Evolutionary conservation across 805 yeast species (phyloP), one percentile per base, ranked within the genome.

Genomic region (Teunomyces cretensis): DNA sequence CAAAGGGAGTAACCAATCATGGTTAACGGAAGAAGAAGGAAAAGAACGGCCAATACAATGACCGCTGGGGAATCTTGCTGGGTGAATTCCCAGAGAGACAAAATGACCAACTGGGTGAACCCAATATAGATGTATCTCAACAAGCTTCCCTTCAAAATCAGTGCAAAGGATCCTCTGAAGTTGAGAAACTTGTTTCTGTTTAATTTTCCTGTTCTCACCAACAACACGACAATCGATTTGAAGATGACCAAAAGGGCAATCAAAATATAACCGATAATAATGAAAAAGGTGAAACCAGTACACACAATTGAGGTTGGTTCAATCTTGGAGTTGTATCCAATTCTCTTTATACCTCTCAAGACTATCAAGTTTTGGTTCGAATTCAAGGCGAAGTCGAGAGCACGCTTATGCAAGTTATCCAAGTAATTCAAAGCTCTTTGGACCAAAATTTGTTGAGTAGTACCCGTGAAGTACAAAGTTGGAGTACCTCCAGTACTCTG

Each of bases 401-500:
- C 51, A 40, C 75, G 57, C 49, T 59, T 61, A 39, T 60, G 65
- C 37, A 68, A 43, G 30, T 50, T 52, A 6, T 49, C 42, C 46
- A 70, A 52, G 45, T 60, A 57, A 14, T 65, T 67, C 40, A 65
- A 61, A 38, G 83, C 79, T 74, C 87, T 72, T 67, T 92, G 97
- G 16, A 87, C 87, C 62, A 91, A 70, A 31, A 89, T 80, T 39
- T 87, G 81, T 41, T 78, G 74, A 2, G 86, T 77, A 11, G 80
- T 72, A 3, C 83, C 76, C 12, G 82, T 76, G 50, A 87, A 68
- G 58, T 83, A 81, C 33, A 84, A 73, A 4, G 86, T 68, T 27
- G 97, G 96, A 1, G 77, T 67, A 33, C 97, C 97, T 40, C 97
- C 97, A 1, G 97, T 90, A 24, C 94, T 68, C 61, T 87, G 90